A percentile compares a stretch with the other conserved stretches of the same genome.
These are phyloP conservation scores for Cyberlindnera euphorbiiphila DNA, from an alignment of 805 yeast species.

Conservation along the genomic window DNA sequence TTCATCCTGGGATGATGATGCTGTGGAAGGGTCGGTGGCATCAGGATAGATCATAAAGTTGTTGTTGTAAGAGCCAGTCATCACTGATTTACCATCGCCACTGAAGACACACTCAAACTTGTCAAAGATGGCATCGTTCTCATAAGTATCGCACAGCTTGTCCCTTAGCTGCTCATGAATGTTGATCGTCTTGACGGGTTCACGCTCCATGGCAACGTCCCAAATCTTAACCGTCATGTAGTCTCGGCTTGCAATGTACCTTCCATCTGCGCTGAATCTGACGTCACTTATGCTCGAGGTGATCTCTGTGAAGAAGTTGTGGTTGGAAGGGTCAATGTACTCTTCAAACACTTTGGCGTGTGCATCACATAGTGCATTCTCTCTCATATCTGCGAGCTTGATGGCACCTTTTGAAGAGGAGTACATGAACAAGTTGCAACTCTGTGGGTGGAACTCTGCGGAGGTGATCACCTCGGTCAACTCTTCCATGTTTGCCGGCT, in stretches of 20 bases:
- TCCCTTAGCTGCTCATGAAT: constrained; percentile 95
- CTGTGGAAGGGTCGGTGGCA: constrained; percentile 43
- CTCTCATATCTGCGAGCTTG: constrained; percentile 94
- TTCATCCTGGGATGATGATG: constrained; percentile 36
- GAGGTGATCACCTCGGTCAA: constrained; percentile 95
- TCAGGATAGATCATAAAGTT: constrained; percentile 96
- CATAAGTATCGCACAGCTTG: constrained; percentile 93
- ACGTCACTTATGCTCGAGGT: constrained; percentile 93
- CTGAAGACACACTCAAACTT: constrained; percentile 95
- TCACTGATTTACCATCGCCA: constrained; percentile 86
- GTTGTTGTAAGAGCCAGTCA: constrained; percentile 97
- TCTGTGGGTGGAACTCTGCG: constrained; percentile 92
- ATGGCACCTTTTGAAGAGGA: constrained; percentile 94
- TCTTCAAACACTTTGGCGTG: constrained; percentile 90
- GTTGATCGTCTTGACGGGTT: constrained; percentile 90
- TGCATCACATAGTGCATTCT: constrained; percentile 87
- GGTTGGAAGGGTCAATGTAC: constrained; percentile 85
- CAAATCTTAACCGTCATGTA: constrained; percentile 96
- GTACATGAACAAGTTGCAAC: constrained; percentile 93
- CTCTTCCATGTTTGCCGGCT: constrained; percentile 98
- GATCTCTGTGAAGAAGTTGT: constrained; percentile 95
- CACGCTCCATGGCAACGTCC: constrained; percentile 97
- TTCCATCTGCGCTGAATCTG: constrained; percentile 85
- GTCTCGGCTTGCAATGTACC: constrained; percentile 94
- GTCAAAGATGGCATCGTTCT: constrained; percentile 96